A percentile compares a stretch with the other conserved stretches of the same genome.
Conservation (phyloP, 2,329 filamentous ascomycete genomes). For the Aspergillus pseudoglaucus region DNA sequence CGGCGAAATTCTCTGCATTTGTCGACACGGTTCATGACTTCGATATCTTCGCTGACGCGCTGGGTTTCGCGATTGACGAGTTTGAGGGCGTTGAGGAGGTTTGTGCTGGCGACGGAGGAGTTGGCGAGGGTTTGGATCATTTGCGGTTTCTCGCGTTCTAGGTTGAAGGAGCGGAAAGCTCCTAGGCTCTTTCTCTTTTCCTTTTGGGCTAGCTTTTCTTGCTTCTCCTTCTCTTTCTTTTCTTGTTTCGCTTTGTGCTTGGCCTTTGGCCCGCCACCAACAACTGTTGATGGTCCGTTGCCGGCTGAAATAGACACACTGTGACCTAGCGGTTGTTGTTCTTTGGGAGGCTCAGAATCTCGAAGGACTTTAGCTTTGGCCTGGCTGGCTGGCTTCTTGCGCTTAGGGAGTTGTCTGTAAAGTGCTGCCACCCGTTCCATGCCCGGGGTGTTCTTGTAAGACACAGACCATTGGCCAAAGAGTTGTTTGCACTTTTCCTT, state of each 20-base stretch:
- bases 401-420: slow-evolving; percentile 62
- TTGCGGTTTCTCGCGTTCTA: slow-evolving; percentile 78
- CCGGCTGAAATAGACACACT: slow-evolving; percentile 34
- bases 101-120: slow-evolving; percentile 82
- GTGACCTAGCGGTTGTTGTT: slow-evolving; percentile 29
- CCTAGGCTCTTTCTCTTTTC: slow-evolving; percentile 46
- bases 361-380: slow-evolving; percentile 75
- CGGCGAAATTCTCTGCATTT: slow-evolving; percentile 77
- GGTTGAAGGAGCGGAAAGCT: slow-evolving; percentile 57
- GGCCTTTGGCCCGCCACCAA: slow-evolving; percentile 28
- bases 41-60: slow-evolving; percentile 76
- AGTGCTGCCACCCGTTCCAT: slow-evolving; percentile 73
- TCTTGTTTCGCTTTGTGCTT: slow-evolving; percentile 34
- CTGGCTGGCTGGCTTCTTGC: slow-evolving; percentile 66
- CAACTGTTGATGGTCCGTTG: slow-evolving; percentile 31
- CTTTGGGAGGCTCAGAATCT: slow-evolving; percentile 58
- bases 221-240: slow-evolving; percentile 51
- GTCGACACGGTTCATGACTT: slow-evolving; percentile 72
- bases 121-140: slow-evolving; percentile 88
- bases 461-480: slow-evolving; percentile 77
- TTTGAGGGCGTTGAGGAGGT: slow-evolving; percentile 78
- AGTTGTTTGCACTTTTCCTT: slow-evolving; percentile 79
- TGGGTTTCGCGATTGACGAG: slow-evolving; percentile 84
- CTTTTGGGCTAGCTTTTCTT: slow-evolving; percentile 42
- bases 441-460: slow-evolving; percentile 74